Percentiles rank a stretch among this genome's conserved stretches.
phyloP scores from a whole-genome alignment of 306 rosid genomes.

The Citrullus amarus region DNA sequence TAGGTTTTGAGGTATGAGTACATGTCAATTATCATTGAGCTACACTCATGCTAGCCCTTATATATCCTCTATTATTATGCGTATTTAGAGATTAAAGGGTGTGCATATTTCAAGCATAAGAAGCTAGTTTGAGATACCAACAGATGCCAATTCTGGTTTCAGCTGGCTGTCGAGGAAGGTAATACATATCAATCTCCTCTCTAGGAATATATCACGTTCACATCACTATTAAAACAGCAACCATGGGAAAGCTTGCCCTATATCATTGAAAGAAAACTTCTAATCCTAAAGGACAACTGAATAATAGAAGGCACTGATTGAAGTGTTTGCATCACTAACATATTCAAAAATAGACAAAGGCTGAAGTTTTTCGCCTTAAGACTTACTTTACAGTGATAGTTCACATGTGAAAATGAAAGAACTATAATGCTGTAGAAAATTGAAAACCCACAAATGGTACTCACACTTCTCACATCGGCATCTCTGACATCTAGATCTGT shows the following conservation, averaged over 20 bases:
- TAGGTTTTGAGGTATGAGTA: no score
- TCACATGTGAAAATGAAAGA: not conserved
- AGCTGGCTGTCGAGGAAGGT: not conserved
- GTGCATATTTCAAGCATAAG: not conserved
- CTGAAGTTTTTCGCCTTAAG: not conserved
- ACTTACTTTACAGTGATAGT: not conserved
- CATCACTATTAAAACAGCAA: not conserved
- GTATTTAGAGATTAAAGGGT: not conserved
- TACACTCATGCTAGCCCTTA: no score
- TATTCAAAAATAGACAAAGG: not conserved
- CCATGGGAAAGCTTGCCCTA: not conserved
- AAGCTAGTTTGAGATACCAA: not conserved
- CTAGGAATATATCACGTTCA: not conserved
- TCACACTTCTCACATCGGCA: slow-evolving; percentile 84
- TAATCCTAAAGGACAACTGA: not conserved
- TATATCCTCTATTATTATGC: not conserved
- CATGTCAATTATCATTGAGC: no score
- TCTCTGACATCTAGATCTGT: slow-evolving; percentile 82
- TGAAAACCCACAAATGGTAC: slow-evolving; percentile 14
- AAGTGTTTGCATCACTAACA: not conserved
- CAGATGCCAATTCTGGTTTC: not conserved
- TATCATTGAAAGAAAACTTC: not conserved
- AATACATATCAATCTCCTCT: not conserved
- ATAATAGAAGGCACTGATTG: not conserved
- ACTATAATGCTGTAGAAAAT: not conserved